Conservation (phyloP, 768 basidiomycete species). For the Cystobasidium onofrii region DNA sequence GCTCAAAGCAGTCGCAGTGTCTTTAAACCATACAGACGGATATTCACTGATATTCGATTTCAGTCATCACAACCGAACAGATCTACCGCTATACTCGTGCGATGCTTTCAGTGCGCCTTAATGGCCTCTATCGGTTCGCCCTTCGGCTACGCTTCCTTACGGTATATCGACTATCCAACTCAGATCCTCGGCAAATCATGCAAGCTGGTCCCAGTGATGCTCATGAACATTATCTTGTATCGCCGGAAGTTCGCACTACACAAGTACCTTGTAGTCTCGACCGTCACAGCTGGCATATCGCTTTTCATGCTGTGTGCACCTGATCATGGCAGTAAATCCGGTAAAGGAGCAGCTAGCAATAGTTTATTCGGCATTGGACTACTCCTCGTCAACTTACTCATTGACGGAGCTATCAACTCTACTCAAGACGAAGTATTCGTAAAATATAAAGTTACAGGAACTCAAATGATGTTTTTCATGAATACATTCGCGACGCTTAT, state of each 20-base stretch:
- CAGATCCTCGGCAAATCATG: constrained; percentile 99
- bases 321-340: constrained; percentile 27
- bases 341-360: constrained; percentile 51
- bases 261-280: constrained; percentile 89
- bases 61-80: not conserved
- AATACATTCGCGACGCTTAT: constrained; percentile 72
- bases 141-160: constrained; percentile 88
- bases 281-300: constrained; percentile 76
- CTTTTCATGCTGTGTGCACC: constrained; percentile 66
- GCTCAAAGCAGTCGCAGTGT: not conserved
- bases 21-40: not conserved
- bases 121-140: constrained; percentile 87
- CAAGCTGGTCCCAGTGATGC: constrained; percentile 95
- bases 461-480: constrained; percentile 99
- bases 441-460: constrained; percentile 64
- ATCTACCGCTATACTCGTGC: constrained; percentile 12
- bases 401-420: constrained; percentile 89
- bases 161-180: constrained; percentile 94
- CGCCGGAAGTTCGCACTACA: constrained; percentile 82
- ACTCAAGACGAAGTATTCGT: constrained; percentile 96
- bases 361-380: constrained; percentile 65
- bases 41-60: not conserved
- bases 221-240: constrained; percentile 94
- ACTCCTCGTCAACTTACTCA: constrained; percentile 71
- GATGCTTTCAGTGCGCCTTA: constrained; percentile 49